Conservation (phyloP, 176 grass and related monocot species). For the Rhynchospora pubera region DNA sequence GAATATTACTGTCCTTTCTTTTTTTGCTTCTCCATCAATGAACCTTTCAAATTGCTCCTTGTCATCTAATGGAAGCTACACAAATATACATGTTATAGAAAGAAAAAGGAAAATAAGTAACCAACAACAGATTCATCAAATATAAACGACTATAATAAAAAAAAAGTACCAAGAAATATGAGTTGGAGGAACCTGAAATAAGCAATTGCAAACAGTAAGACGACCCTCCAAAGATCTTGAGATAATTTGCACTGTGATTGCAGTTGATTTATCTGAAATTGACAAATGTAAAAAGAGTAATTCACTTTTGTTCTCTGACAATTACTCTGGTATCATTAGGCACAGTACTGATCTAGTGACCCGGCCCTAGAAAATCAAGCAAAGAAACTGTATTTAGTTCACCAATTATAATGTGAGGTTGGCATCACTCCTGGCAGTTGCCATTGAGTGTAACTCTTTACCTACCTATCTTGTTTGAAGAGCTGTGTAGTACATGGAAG, state of each 20-base stretch:
- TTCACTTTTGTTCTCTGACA: not conserved
- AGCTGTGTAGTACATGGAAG: constrained; percentile 29
- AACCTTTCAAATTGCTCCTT: constrained; percentile 15
- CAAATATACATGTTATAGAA: constrained; percentile 18
- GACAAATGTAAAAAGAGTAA: constrained; percentile 6
- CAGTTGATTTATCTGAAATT: constrained; percentile 46
- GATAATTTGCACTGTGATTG: constrained; percentile 61
- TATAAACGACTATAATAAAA: not conserved
- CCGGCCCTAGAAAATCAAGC: not conserved
- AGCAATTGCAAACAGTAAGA: constrained; percentile 64
- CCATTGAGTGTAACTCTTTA: not conserved
- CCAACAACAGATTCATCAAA: not conserved
- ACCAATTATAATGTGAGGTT: not conserved
- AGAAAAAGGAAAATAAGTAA: not conserved
- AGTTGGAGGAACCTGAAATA: constrained; percentile 44
- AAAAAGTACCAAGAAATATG: not conserved
- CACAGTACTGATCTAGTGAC: not conserved
- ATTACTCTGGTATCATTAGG: not conserved
- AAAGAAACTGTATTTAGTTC: not conserved
- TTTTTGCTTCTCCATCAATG: constrained; percentile 25
- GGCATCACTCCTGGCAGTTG: not conserved
- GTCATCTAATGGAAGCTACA: constrained; percentile 23
- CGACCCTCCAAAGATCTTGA: constrained; percentile 85
- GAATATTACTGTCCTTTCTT: constrained; percentile 60
- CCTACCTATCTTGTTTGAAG: constrained; percentile 27